These are phyloP conservation scores for Chloris gayana DNA, from an alignment of 176 grass and related monocot genomes.

Conservation along the genomic window DNA sequence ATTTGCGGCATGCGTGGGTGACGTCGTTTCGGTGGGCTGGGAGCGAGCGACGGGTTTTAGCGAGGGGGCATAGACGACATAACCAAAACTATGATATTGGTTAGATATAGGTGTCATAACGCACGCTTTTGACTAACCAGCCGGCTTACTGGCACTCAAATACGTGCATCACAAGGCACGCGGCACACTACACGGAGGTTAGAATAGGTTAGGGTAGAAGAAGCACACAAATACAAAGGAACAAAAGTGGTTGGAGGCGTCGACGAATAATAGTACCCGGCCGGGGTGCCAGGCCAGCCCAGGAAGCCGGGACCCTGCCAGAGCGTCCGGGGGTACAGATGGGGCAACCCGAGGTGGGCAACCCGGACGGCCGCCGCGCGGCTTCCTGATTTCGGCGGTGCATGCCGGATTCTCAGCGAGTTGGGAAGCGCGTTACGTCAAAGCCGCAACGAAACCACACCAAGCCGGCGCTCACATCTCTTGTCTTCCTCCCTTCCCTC, in stretches of 20 bases:
- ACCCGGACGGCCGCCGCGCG: neutral
- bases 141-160: too few species aligned
- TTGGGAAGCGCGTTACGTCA: neutral
- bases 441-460: neutral
- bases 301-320: constrained; percentile 43
- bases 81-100: too few species aligned
- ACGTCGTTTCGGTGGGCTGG: too few species aligned
- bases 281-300: constrained; percentile 18
- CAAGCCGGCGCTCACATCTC: neutral
- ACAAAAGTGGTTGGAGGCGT: constrained; percentile 13
- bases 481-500: neutral
- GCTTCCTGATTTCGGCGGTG: neutral
- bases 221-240: neutral
- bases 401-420: neutral
- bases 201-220: neutral
- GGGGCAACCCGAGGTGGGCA: neutral
- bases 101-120: too few species aligned
- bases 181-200: neutral
- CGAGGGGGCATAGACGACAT: too few species aligned
- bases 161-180: constrained; percentile 14
- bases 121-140: too few species aligned
- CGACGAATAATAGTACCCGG: constrained; percentile 10
- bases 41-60: too few species aligned
- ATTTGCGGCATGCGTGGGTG: too few species aligned
- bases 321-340: constrained; percentile 10